Evolutionary conservation across 345 rosid genomes (phyloP), one percentile per base, ranked within the genome.

Genomic region (Alliaria petiolata): DNA sequence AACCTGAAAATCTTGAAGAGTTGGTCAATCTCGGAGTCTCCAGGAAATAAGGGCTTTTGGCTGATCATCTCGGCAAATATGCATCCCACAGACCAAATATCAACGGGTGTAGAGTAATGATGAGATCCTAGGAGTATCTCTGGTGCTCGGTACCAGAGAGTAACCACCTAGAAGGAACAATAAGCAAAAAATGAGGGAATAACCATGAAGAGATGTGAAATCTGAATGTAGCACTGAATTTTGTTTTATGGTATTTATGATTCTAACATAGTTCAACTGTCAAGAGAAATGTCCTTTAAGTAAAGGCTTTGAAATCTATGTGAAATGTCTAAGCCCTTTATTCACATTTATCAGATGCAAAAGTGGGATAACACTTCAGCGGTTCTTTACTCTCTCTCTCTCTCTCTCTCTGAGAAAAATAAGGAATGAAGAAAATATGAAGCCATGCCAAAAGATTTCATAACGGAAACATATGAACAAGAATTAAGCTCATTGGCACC

Each of bases 61-160:
- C 86, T 95, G 78, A 89, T 93, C 99, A 95, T 95, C 88, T 95
- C 99, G 36, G 99, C 96, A 80, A 95, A 95, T 77, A 95, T 95
- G 77, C 99, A 95, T n/a, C 99, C 99, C 45, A 95, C 98, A 13
- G 99, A 95, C 99, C 99, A 95, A 46, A 95, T 86, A 82, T 95
- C 99, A 59, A 95, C 99, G 0, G 96, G 98, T 36, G 99, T 95
- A 28, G 96, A 95, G 85, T 95, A 95, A 76, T 89, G 97, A 65
- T 88, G 90, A 45, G 99, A 91, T 45, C 99, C 99, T 72, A 95
- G 93, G 36, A 91, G 88, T 81, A 95, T 91, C 77, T 95, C 99
- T 40, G 99, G 99, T 58, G 99, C 99, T 82, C 99, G 80, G 79
- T 95, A 95, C 99, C 99, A 95, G 49, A 95, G 83, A 17, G 99